phyloP scores from a whole-genome alignment of 805 yeast genomes.

The Limtongia smithiae region DNA sequence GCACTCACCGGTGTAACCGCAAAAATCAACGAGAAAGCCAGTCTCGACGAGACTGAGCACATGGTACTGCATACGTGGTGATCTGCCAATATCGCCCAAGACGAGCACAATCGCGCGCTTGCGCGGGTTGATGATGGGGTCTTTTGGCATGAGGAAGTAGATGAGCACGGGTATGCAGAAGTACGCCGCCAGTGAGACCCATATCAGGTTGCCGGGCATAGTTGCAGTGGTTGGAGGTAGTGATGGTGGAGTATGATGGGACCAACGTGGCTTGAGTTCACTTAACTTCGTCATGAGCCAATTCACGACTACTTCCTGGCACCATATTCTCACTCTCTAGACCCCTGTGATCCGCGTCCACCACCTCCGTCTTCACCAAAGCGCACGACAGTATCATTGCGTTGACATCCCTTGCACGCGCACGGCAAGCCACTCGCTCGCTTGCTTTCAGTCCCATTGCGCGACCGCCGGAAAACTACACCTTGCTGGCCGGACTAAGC shows the following conservation, averaged over 20 bases:
- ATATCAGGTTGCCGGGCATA: neutral
- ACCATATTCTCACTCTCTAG: too few species aligned
- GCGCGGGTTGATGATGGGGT: slow-evolving; percentile 19
- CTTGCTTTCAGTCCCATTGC: too few species aligned
- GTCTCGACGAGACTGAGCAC: slow-evolving; percentile 66
- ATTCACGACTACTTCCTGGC: too few species aligned
- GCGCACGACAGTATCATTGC: too few species aligned
- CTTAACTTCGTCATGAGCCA: too few species aligned
- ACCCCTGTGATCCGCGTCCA: too few species aligned
- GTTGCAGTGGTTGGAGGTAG: neutral
- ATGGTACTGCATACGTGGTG: slow-evolving; percentile 92
- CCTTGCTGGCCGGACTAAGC: too few species aligned
- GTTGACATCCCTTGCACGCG: too few species aligned
- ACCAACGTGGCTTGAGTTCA: too few species aligned
- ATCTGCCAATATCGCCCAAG: slow-evolving; percentile 89
- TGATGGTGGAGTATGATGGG: neutral
- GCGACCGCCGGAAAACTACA: too few species aligned
- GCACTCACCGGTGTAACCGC: slow-evolving; percentile 58
- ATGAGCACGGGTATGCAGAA: slow-evolving; percentile 24
- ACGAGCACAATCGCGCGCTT: slow-evolving; percentile 73
- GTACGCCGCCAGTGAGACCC: slow-evolving; percentile 11
- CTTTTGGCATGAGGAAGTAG: slow-evolving; percentile 23
- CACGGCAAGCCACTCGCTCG: too few species aligned
- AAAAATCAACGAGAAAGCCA: slow-evolving; percentile 73
- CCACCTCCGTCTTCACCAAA: too few species aligned